phyloP scores from a whole-genome alignment of 805 yeast species.

The Millerago galiae region DNA sequence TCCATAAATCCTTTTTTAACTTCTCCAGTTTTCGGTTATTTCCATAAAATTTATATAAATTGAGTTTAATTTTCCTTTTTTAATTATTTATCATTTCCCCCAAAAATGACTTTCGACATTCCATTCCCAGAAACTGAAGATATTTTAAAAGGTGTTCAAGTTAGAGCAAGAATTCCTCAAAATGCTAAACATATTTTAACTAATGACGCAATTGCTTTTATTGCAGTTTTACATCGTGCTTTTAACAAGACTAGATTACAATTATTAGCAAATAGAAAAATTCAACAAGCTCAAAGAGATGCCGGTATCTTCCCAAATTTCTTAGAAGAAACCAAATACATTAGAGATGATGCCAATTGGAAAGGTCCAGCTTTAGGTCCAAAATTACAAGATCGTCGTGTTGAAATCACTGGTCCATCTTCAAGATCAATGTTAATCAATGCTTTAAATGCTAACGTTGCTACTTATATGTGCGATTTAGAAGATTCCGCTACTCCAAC shows the following conservation, averaged over 20 bases:
- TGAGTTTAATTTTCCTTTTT: background rate
- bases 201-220: slow-evolving; percentile 53
- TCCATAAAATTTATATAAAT: background rate
- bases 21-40: background rate
- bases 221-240: slow-evolving; percentile 67
- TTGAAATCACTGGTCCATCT: slow-evolving; percentile 83
- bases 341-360: slow-evolving; percentile 72
- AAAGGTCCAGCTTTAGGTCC: slow-evolving; percentile 68
- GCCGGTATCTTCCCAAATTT: slow-evolving; percentile 56
- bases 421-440: slow-evolving; percentile 79
- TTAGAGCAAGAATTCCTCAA: slow-evolving; percentile 31
- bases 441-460: slow-evolving; percentile 72
- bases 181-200: slow-evolving; percentile 34
- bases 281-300: slow-evolving; percentile 56
- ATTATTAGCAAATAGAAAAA: slow-evolving; percentile 55
- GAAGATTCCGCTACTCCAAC: slow-evolving; percentile 85
- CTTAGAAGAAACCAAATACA: slow-evolving; percentile 59
- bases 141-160: slow-evolving; percentile 30
- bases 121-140: slow-evolving; percentile 26
- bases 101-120: slow-evolving; percentile 14
- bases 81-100: background rate
- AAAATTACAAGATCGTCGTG: slow-evolving; percentile 68
- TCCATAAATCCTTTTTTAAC: background rate
- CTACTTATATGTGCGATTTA: slow-evolving; percentile 82
- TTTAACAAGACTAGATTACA: slow-evolving; percentile 57